A percentile compares a stretch with the other conserved stretches of the same genome.
Evolutionary conservation across 2,329 filamentous ascomycete genomes (phyloP).

Genomic region (Bipolaris bicolor): DNA sequence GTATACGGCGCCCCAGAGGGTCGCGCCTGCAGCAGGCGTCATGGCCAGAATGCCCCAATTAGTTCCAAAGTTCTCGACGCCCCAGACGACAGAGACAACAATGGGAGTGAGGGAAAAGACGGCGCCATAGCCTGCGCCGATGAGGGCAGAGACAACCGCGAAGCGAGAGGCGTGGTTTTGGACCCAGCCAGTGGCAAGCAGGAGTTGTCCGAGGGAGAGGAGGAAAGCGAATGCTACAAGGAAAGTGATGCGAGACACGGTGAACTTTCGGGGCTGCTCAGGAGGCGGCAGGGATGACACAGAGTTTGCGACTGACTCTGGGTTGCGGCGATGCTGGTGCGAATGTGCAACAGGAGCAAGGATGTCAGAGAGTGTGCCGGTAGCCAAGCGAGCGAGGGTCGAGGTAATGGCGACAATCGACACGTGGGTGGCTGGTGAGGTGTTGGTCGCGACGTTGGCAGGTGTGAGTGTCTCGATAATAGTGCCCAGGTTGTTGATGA

Average conservation of each 20-base stretch:
- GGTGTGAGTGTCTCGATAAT: slow-evolving; percentile 85
- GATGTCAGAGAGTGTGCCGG: slow-evolving; percentile 86
- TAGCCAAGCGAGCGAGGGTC: slow-evolving; percentile 86
- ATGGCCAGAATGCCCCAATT: slow-evolving; percentile 97
- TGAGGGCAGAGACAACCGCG: slow-evolving; percentile 80
- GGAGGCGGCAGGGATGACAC: slow-evolving; percentile 43
- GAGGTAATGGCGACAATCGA: slow-evolving; percentile 90
- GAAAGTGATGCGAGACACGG: slow-evolving; percentile 79
- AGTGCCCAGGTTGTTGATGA: slow-evolving; percentile 96
- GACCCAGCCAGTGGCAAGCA: slow-evolving; percentile 76
- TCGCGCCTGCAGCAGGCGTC: slow-evolving; percentile 85
- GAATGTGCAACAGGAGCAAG: slow-evolving; percentile 66
- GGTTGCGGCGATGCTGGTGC: slow-evolving; percentile 63
- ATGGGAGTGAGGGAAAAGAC: slow-evolving; percentile 89
- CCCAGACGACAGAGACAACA: slow-evolving; percentile 96
- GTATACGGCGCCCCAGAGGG: slow-evolving; percentile 91
- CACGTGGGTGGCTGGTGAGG: slow-evolving; percentile 83
- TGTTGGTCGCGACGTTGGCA: slow-evolving; percentile 61
- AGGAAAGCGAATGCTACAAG: slow-evolving; percentile 83
- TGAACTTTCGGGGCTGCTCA: slow-evolving; percentile 50
- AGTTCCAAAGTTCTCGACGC: slow-evolving; percentile 96
- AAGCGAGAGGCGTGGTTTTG: slow-evolving; percentile 80
- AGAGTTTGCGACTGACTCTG: slow-evolving; percentile 52
- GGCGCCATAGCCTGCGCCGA: slow-evolving; percentile 92
- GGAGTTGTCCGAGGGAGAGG: slow-evolving; percentile 76